These are phyloP conservation scores for Pyrus pyrifolia DNA, from an alignment of 306 rosid species.

Conservation along the genomic window DNA sequence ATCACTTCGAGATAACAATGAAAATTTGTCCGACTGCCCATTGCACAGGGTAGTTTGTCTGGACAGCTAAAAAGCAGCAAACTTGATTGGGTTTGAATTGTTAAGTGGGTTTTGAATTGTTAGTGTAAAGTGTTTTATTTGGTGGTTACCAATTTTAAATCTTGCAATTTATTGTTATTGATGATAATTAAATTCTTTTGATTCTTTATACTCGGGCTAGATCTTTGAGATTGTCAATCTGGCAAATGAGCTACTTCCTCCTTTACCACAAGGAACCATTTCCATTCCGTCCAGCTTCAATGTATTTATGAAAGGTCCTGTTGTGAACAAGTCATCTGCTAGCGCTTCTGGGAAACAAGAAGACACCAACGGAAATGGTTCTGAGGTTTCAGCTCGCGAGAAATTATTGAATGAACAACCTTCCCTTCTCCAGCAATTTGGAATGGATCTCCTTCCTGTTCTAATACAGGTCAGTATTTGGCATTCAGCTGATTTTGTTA, in stretches of 20 bases:
- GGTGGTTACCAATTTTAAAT: neutral
- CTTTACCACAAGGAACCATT: conserved; percentile 88
- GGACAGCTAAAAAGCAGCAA: neutral
- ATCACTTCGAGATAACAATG: neutral
- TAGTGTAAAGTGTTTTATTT: neutral
- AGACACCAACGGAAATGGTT: conserved; percentile 52
- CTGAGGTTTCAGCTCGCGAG: conserved; percentile 84
- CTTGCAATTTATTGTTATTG: neutral
- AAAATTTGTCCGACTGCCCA: neutral
- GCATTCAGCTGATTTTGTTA: neutral
- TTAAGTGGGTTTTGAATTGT: neutral
- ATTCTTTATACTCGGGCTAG: conserved; percentile 23
- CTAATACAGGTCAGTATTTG: conserved; percentile 62
- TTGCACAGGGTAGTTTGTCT: neutral
- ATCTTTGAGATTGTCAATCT: conserved; percentile 95
- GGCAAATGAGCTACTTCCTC: conserved; percentile 94
- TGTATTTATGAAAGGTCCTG: conserved; percentile 70
- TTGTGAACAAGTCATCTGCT: conserved; percentile 54
- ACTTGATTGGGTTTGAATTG: neutral
- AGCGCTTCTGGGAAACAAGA: conserved; percentile 75
- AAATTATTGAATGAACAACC: conserved; percentile 87
- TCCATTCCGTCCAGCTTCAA: conserved; percentile 66
- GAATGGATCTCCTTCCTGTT: conserved; percentile 90
- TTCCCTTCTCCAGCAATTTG: conserved; percentile 86
- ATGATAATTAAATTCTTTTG: neutral